A percentile compares a stretch with the other conserved stretches of the same genome.
These are phyloP conservation scores for Mycena kentingensis DNA, from an alignment of 768 basidiomycete species.

Conservation along the genomic window DNA sequence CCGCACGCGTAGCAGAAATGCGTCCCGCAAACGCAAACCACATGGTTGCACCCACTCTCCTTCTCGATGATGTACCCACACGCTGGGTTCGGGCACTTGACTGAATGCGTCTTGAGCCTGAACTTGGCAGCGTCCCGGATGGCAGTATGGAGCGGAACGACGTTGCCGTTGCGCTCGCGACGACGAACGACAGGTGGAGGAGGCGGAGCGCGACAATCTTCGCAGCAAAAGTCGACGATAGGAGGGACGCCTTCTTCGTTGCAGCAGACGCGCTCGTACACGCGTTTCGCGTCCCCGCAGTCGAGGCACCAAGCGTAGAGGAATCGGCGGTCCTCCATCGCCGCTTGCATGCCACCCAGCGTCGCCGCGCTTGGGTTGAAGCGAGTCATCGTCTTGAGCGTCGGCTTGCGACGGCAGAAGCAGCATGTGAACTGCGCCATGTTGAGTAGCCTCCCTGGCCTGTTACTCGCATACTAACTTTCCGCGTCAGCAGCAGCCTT, in stretches of 20 bases:
- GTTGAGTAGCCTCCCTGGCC: slow-evolving; percentile 30
- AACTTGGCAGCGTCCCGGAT: not conserved
- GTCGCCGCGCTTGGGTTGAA: slow-evolving; percentile 25
- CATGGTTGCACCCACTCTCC: slow-evolving; percentile 30
- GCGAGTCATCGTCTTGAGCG: slow-evolving; percentile 24
- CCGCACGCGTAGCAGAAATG: slow-evolving; percentile 31
- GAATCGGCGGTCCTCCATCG: slow-evolving; percentile 29
- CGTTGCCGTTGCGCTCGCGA: not conserved
- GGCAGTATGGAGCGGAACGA: not conserved
- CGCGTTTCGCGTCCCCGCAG: slow-evolving; percentile 28
- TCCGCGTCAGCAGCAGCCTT: not conserved
- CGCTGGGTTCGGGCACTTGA: slow-evolving; percentile 5
- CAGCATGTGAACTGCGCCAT: slow-evolving; percentile 30
- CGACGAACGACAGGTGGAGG: not conserved
- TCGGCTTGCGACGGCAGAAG: slow-evolving; percentile 31
- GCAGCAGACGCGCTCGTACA: slow-evolving; percentile 25
- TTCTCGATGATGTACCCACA: slow-evolving; percentile 18
- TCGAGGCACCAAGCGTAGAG: slow-evolving; percentile 32
- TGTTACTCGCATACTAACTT: slow-evolving; percentile 28
- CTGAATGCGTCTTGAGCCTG: not conserved
- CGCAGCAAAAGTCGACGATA: slow-evolving; percentile 23
- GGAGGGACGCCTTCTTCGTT: slow-evolving; percentile 21
- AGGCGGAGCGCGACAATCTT: slow-evolving; percentile 2
- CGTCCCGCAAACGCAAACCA: slow-evolving; percentile 25
- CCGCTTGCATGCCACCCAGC: slow-evolving; percentile 26